Percentiles rank a stretch among this genome's conserved stretches.
These are phyloP conservation scores for Geotrichum reessii DNA, from an alignment of 1,139 yeast genomes.

Conservation along the genomic window DNA sequence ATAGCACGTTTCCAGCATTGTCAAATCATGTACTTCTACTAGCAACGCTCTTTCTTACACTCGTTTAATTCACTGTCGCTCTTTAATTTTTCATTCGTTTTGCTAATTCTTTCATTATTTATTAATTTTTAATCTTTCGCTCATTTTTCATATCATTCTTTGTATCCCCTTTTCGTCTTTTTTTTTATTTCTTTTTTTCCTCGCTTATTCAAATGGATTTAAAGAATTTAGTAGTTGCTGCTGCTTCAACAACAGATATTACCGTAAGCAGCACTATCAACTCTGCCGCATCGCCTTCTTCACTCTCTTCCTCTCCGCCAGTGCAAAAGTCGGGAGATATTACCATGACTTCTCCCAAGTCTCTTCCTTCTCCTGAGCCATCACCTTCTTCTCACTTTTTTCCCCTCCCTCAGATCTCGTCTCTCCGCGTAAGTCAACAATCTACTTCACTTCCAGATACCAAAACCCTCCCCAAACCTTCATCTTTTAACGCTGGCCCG, in stretches of 20 bases:
- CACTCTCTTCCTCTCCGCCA: slow-evolving; percentile 1
- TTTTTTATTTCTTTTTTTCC: background rate
- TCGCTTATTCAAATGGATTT: slow-evolving; percentile 10
- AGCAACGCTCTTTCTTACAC: background rate
- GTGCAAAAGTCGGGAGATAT: background rate
- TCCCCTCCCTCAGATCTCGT: slow-evolving; percentile 10
- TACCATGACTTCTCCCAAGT: slow-evolving; percentile 4
- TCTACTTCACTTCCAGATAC: background rate
- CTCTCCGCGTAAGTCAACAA: slow-evolving; percentile 5
- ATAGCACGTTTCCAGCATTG: background rate
- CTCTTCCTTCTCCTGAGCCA: slow-evolving; percentile 18
- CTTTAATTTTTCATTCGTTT: background rate
- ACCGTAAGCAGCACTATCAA: background rate
- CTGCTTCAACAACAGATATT: slow-evolving; percentile 4
- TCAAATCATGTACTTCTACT: background rate
- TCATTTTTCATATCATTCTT: background rate
- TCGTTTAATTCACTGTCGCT: background rate
- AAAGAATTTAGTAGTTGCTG: slow-evolving; percentile 13
- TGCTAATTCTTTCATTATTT: background rate
- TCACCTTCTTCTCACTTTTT: slow-evolving; percentile 18
- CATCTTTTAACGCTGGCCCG: background rate
- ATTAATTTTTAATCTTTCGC: background rate
- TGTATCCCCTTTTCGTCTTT: background rate
- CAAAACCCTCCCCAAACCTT: slow-evolving; percentile 1
- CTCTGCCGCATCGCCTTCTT: slow-evolving; percentile 3